Conservation (phyloP, 305 asterid genomes). For the Fraxinus latifolia region DNA sequence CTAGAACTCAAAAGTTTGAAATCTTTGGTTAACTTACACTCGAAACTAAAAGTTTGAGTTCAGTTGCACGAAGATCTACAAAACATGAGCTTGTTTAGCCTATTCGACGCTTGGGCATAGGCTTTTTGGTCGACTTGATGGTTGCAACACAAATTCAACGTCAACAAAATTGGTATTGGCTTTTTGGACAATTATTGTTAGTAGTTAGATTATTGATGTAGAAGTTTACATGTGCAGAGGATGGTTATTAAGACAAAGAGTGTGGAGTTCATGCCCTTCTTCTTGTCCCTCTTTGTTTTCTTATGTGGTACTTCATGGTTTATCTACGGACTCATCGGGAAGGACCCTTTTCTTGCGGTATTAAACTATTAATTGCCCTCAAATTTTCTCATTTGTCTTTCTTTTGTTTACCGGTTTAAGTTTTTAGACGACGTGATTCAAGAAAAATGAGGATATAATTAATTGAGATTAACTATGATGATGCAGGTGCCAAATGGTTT, state of each 20-base stretch:
- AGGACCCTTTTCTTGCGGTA: constrained; percentile 42
- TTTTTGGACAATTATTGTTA: not conserved
- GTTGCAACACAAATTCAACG: not conserved
- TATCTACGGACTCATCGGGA: constrained; percentile 49
- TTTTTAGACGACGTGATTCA: not conserved
- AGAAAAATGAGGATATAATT: not conserved
- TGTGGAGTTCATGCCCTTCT: constrained; percentile 56
- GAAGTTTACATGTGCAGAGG: constrained; percentile 28
- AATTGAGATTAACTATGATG: not conserved
- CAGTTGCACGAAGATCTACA: not conserved
- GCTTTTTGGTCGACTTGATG: not conserved
- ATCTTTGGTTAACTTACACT: not conserved
- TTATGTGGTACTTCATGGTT: constrained; percentile 51
- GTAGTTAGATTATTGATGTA: not conserved
- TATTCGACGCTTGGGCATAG: not conserved
- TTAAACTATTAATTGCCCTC: constrained; percentile 10
- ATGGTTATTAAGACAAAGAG: constrained; percentile 51
- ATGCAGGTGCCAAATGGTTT: constrained; percentile 40
- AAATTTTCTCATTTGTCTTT: not conserved
- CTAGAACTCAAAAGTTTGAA: not conserved
- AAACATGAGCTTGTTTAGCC: not conserved
- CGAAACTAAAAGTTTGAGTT: not conserved
- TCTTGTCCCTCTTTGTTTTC: constrained; percentile 45
- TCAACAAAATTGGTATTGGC: not conserved
- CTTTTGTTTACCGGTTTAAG: not conserved